Evolutionary conservation across 805 yeast genomes (phyloP).

Genomic region (Yarrowia sp.): DNA sequence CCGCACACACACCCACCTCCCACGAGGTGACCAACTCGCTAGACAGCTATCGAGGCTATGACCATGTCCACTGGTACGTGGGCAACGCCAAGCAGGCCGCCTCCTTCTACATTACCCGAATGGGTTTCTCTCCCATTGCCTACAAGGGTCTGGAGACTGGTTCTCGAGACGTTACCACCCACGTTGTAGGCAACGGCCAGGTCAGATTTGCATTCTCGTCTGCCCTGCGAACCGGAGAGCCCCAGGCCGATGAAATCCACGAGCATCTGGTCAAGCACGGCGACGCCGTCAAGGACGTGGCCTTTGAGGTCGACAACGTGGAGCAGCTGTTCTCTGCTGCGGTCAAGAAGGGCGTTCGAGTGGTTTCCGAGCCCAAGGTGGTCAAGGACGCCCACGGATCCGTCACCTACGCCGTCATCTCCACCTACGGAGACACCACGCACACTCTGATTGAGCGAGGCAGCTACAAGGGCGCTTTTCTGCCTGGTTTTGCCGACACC

Average conservation of each 20-base stretch:
- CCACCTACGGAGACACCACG: conserved; percentile 65
- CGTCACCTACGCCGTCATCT: conserved; percentile 60
- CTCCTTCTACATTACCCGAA: conserved; percentile 57
- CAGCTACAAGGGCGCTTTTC: conserved; percentile 53
- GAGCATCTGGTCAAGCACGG: conserved; percentile 65
- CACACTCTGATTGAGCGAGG: conserved; percentile 69
- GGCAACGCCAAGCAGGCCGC: conserved; percentile 76
- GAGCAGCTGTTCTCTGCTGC: conserved; percentile 57
- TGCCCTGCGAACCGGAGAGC: conserved; percentile 50
- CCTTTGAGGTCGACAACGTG: conserved; percentile 66
- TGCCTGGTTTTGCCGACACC: conserved; percentile 58
- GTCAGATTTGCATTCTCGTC: conserved; percentile 58
- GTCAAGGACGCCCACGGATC: conserved; percentile 58
- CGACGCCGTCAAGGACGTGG: conserved; percentile 80
- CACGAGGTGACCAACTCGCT: conserved; percentile 30
- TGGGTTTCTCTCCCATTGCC: conserved; percentile 72
- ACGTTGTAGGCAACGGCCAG: conserved; percentile 66
- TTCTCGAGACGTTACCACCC: conserved; percentile 59
- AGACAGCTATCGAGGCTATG: conserved; percentile 55
- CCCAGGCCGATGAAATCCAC: conserved; percentile 53
- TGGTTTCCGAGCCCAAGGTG: conserved; percentile 47
- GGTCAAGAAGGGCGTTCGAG: conserved; percentile 59
- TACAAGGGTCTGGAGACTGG: conserved; percentile 74
- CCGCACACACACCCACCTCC: conserved; percentile 35
- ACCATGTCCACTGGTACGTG: conserved; percentile 72